Conservation (phyloP, 2,329 filamentous ascomycete species). For the Fusarium nematophilum region DNA sequence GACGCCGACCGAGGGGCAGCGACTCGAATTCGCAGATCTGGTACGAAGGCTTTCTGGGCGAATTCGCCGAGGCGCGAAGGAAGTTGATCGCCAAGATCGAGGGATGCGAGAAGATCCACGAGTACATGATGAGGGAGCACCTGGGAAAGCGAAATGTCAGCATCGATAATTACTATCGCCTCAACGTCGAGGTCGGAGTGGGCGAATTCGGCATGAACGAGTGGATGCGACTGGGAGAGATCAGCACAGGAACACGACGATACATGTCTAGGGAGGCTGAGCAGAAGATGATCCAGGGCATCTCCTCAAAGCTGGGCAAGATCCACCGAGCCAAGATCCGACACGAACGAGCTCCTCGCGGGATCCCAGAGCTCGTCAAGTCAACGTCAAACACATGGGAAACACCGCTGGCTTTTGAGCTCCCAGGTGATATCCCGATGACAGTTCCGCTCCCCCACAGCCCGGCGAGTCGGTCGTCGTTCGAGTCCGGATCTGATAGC, state of each 20-base stretch:
- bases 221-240: constrained; percentile 93
- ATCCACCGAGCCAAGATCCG: constrained; percentile 81
- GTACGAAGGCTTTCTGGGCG: constrained; percentile 94
- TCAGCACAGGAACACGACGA: constrained; percentile 89
- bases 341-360: constrained; percentile 63
- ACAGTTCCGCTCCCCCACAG: constrained; percentile 51
- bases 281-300: constrained; percentile 79
- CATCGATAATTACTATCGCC: constrained; percentile 89
- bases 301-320: constrained; percentile 84
- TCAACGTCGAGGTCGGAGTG: constrained; percentile 97
- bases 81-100: constrained; percentile 93
- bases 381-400: constrained; percentile 54
- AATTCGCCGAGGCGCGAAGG: constrained; percentile 89
- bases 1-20: constrained; percentile 75
- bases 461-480: constrained; percentile 62
- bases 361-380: constrained; percentile 58
- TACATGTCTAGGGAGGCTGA: constrained; percentile 82
- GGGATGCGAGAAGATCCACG: constrained; percentile 90
- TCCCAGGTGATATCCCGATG: constrained; percentile 67
- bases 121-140: constrained; percentile 84
- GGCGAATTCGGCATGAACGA: constrained; percentile 99
- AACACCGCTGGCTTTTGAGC: constrained; percentile 65
- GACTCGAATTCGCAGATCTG: constrained; percentile 81
- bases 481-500: constrained; percentile 66
- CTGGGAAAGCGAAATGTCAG: constrained; percentile 82